Evolutionary conservation across 1,284 basidiomycete species (phyloP).

Genomic region (Leucoagaricus sp.): DNA sequence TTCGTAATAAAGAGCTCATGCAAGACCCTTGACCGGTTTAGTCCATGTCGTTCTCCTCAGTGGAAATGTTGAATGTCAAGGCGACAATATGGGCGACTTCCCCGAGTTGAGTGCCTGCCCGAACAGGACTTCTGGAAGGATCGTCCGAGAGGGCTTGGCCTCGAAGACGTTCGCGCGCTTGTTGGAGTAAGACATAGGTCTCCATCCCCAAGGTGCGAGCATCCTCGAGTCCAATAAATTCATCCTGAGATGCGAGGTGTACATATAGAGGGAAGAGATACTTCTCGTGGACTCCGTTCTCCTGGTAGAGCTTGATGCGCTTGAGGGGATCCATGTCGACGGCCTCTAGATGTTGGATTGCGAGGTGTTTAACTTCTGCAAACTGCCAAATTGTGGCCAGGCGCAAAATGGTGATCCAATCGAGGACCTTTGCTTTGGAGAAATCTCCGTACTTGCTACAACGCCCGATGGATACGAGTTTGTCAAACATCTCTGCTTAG

Average conservation of each 20-base stretch:
- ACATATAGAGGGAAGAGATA: constrained; percentile 50
- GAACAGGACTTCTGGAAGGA: constrained; percentile 8
- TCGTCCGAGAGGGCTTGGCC: background rate
- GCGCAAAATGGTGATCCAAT: constrained; percentile 53
- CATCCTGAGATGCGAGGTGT: constrained; percentile 44
- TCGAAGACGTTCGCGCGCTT: constrained; percentile 18
- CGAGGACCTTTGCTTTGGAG: constrained; percentile 31
- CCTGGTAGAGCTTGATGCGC: constrained; percentile 52
- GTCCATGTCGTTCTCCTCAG: too few relatives aligned
- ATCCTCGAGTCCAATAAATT: constrained; percentile 47
- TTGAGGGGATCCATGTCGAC: constrained; percentile 45
- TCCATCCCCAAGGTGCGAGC: constrained; percentile 50
- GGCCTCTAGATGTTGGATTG: constrained; percentile 54
- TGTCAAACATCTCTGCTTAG: too few relatives aligned
- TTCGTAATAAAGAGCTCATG: too few relatives aligned
- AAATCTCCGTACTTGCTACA: constrained; percentile 13
- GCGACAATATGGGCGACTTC: background rate
- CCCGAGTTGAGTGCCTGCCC: background rate
- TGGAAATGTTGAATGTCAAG: background rate
- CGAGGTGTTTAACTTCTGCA: constrained; percentile 46
- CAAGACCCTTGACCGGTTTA: too few relatives aligned
- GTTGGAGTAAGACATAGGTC: constrained; percentile 39
- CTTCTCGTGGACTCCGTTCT: constrained; percentile 44
- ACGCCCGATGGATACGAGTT: too few relatives aligned
- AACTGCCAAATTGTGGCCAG: constrained; percentile 54